Evolutionary conservation across 2,329 filamentous ascomycete species (phyloP).

Genomic region (Falciphora oryzae): DNA sequence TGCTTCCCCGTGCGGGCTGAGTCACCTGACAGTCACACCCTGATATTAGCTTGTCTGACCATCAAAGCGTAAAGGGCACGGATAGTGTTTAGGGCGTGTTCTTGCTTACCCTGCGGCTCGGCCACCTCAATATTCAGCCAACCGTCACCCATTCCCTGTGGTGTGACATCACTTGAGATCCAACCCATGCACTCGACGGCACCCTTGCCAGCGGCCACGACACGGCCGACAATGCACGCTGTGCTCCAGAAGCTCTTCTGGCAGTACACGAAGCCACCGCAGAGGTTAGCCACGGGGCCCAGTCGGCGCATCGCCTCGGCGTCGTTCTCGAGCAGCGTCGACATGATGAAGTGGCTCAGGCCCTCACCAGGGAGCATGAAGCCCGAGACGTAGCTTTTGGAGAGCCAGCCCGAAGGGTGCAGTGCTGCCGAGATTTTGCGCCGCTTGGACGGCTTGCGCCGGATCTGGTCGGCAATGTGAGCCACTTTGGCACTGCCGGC

Average conservation of each 20-base stretch:
- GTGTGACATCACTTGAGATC: constrained; percentile 56
- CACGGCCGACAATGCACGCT: constrained; percentile 57
- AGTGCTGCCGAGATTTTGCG: constrained; percentile 52
- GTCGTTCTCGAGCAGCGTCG: constrained; percentile 60
- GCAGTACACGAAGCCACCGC: constrained; percentile 57
- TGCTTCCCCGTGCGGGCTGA: constrained; percentile 38
- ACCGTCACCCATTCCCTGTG: constrained; percentile 44
- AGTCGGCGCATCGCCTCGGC: constrained; percentile 51
- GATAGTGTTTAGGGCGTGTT: constrained; percentile 7
- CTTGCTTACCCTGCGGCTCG: constrained; percentile 41
- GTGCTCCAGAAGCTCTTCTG: constrained; percentile 66
- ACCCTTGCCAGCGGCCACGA: constrained; percentile 56
- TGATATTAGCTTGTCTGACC: background rate
- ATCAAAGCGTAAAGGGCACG: constrained; percentile 14
- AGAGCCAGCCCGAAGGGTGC: constrained; percentile 58
- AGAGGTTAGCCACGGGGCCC: constrained; percentile 56
- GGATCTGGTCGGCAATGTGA: constrained; percentile 17
- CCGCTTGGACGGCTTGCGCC: constrained; percentile 35
- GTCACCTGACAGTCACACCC: background rate
- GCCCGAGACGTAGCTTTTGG: constrained; percentile 61
- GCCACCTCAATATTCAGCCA: constrained; percentile 56
- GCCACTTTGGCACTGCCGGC: background rate
- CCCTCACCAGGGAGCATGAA: constrained; percentile 59
- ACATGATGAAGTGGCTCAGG: constrained; percentile 59
- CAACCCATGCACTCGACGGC: constrained; percentile 63